Percentiles rank a stretch among this genome's conserved stretches.
Evolutionary conservation across 2,329 filamentous ascomycete genomes (phyloP).

Genomic region (Microsporum ferrugineum): DNA sequence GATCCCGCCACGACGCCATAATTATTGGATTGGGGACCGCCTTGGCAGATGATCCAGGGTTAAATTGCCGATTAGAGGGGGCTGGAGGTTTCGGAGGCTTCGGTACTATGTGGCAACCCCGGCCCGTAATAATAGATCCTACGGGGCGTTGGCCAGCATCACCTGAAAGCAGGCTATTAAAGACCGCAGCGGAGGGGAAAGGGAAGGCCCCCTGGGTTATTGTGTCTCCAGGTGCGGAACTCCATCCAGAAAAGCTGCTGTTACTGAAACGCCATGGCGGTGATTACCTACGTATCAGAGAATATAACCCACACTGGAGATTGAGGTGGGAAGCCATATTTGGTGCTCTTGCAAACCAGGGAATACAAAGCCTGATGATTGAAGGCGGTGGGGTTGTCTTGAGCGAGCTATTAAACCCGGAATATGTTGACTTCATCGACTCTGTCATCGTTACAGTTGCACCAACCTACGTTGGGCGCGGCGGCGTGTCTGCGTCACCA

Average conservation of each 20-base stretch:
- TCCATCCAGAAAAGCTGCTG: slow-evolving; percentile 37
- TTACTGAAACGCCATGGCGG: slow-evolving; percentile 38
- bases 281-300: slow-evolving; percentile 33
- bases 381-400: slow-evolving; percentile 79
- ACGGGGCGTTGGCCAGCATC: slow-evolving; percentile 58
- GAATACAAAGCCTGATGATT: slow-evolving; percentile 72
- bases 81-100: slow-evolving; percentile 46
- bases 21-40: slow-evolving; percentile 76
- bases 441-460: slow-evolving; percentile 81
- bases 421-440: slow-evolving; percentile 53
- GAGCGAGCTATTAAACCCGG: slow-evolving; percentile 60
- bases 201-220: slow-evolving; percentile 67
- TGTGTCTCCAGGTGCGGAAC: slow-evolving; percentile 37
- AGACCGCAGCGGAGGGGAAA: slow-evolving; percentile 50
- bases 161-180: slow-evolving; percentile 52
- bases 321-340: slow-evolving; percentile 58
- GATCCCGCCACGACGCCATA: slow-evolving; percentile 72
- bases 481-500: slow-evolving; percentile 69
- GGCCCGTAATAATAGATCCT: slow-evolving; percentile 74
- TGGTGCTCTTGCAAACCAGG: slow-evolving; percentile 44
- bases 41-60: slow-evolving; percentile 67
- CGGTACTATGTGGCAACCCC: slow-evolving; percentile 52
- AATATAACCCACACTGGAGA: slow-evolving; percentile 32
- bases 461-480: slow-evolving; percentile 76
- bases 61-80: slow-evolving; percentile 68